These are phyloP conservation scores for Leccinellum albellum DNA, from an alignment of 768 basidiomycete genomes.

Conservation along the genomic window DNA sequence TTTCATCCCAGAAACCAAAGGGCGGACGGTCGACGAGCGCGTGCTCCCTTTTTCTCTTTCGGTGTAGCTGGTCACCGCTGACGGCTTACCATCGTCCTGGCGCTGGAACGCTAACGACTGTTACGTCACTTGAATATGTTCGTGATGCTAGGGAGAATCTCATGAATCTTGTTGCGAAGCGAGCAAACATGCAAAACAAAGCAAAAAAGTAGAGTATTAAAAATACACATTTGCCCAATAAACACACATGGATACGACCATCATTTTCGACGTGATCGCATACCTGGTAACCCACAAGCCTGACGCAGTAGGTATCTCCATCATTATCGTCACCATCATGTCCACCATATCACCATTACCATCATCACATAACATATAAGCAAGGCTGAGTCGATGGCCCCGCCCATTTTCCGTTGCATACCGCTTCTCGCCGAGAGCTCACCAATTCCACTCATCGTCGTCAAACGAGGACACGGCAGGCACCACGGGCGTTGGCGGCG, in stretches of 20 bases:
- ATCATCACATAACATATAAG: background rate
- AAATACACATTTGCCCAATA: background rate
- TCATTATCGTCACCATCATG: background rate
- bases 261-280: background rate
- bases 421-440: background rate
- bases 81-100: background rate
- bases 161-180: no score
- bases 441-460: constrained; percentile 65
- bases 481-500: background rate
- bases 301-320: background rate
- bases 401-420: background rate
- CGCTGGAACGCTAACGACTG: no score
- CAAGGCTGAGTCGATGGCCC: background rate
- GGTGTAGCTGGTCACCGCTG: background rate
- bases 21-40: constrained; percentile 29
- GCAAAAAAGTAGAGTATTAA: background rate
- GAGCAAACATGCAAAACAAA: background rate
- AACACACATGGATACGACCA: background rate
- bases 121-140: no score
- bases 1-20: constrained; percentile 27
- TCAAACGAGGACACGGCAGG: constrained; percentile 21
- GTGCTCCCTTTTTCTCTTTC: background rate
- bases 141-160: no score
- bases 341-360: background rate
- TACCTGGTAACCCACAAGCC: background rate